Evolutionary conservation across 2,329 filamentous ascomycete genomes (phyloP).

Genomic region (Zalaria obscura): DNA sequence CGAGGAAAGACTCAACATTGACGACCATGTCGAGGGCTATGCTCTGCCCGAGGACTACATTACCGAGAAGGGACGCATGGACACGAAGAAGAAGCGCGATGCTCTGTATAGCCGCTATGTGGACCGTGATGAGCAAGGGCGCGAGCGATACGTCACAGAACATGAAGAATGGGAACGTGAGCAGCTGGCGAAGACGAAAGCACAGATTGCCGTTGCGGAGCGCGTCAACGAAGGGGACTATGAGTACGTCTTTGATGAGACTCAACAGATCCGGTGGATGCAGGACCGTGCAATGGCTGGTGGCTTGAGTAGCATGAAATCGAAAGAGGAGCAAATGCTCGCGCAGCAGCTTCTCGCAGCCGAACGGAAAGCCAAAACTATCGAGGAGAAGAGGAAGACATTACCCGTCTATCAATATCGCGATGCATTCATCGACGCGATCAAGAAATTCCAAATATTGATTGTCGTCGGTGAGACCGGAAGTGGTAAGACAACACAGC

Average conservation of each 20-base stretch:
- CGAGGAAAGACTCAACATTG: conserved; percentile 69
- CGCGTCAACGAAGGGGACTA: conserved; percentile 71
- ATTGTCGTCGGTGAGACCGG: conserved; percentile 93
- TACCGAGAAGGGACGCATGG: conserved; percentile 81
- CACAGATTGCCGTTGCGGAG: conserved; percentile 64
- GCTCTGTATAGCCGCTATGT: conserved; percentile 84
- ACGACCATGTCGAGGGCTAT: conserved; percentile 87
- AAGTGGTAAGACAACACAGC: conserved; percentile 87
- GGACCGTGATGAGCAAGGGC: conserved; percentile 72
- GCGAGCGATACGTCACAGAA: conserved; percentile 83
- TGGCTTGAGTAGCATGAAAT: conserved; percentile 51
- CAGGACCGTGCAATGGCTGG: conserved; percentile 60
- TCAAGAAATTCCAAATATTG: conserved; percentile 74
- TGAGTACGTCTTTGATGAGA: conserved; percentile 83
- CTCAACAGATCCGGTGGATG: conserved; percentile 75
- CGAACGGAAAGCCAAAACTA: conserved; percentile 73
- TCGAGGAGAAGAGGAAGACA: conserved; percentile 82
- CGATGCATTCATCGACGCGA: conserved; percentile 71
- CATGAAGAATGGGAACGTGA: conserved; percentile 94
- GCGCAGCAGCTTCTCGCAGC: conserved; percentile 75
- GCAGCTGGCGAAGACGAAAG: conserved; percentile 74
- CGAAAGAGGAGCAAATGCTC: conserved; percentile 64
- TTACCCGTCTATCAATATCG: conserved; percentile 82
- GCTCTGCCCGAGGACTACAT: conserved; percentile 90
- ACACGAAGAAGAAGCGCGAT: conserved; percentile 74